These are phyloP conservation scores for sweet orange (Citrus sinensis) DNA, from an alignment of 345 rosid genomes.

Conservation along the genomic window DVS_A1.0 CM039164.1:27315501-27316000, in stretches of 20 bases:
- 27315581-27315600: not conserved
- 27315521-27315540: no score
- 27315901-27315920: not conserved
- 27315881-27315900: not conserved
- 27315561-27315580: not conserved
- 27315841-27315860: not conserved
- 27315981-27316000: not conserved
- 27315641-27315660: not conserved
- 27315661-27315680: not conserved
- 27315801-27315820: not conserved
- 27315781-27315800: not conserved
- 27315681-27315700: not conserved
- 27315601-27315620: not conserved
- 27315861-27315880: not conserved
- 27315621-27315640: not conserved
- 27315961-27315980: not conserved
- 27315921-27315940: not conserved
- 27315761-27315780: not conserved
- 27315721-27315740: not conserved
- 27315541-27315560: not conserved
- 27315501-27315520: no score
- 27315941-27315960: not conserved
- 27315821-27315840: not conserved
- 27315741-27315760: not conserved
- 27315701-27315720: not conserved